phyloP scores from a whole-genome alignment of 441 rosid genomes.

The Bruguiera hainesii region DNA sequence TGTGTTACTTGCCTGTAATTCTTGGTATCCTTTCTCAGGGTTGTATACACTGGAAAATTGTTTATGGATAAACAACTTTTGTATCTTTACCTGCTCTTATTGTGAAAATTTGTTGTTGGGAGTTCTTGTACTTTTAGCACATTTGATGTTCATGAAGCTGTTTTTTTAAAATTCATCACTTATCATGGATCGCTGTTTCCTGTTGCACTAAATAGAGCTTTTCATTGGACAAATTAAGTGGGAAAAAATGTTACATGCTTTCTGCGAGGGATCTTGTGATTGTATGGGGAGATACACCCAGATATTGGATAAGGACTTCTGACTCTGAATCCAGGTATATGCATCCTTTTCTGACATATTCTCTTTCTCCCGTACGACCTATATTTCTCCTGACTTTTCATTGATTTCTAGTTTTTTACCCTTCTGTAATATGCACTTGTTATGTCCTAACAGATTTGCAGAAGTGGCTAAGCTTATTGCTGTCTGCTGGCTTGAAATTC shows the following conservation, averaged over 20 bases:
- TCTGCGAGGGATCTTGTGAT: conserved; percentile 56
- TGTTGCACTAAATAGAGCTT: conserved; percentile 42
- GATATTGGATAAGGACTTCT: conserved; percentile 53
- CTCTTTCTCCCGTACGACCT: background rate
- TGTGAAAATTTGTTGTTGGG: no score
- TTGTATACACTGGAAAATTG: no score
- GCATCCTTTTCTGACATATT: background rate
- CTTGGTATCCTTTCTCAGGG: no score
- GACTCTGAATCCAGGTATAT: conserved; percentile 39
- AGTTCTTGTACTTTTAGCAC: no score
- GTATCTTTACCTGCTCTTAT: no score
- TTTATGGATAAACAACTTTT: no score
- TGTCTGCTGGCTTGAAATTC: conserved; percentile 65
- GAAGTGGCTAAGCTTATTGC: conserved; percentile 53
- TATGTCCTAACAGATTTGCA: conserved; percentile 35
- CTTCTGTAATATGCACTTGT: background rate
- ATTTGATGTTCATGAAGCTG: no score
- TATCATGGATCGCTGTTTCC: background rate
- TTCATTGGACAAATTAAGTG: conserved; percentile 48
- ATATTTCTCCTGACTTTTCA: background rate
- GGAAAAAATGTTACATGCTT: conserved; percentile 56
- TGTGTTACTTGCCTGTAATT: no score
- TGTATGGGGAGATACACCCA: conserved; percentile 48
- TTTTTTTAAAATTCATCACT: background rate
- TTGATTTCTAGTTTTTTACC: background rate